Base-by-base conservation (phyloP, 306 rosid genomes). In the Cucurbita ficifolia region DNA sequence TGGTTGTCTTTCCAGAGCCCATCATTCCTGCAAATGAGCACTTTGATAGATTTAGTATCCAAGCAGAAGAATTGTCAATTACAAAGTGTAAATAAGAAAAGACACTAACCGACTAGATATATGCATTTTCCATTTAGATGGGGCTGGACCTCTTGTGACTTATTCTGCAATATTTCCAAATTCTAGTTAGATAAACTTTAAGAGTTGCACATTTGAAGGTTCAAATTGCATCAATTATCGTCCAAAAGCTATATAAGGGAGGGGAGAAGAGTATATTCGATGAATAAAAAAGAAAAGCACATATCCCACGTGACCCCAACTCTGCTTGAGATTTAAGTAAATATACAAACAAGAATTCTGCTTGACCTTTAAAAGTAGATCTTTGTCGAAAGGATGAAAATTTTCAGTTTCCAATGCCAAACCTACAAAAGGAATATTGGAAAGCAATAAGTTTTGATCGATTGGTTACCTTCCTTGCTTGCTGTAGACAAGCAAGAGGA, bases 1-100 rank as follows among this genome's bases (percentile, higher is more conserved):
- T 89, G 19, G 99, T 94, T 52, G 99, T 94, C 87, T 94, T 94
- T 78, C 99, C 99, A 79, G 97, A 91, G 48, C 99, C 99, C 99
- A 91, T 94, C 99, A 94, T 94, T 82, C 99, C 99, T 94, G 87
- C 82, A 81, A 75, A 65, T 75, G 77, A 81, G 73, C 74, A 79
- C 62, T 36, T 7, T 46, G 74, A 75, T 70, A 80, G 58, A 79
- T 76, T 38, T 72, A 82, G 69, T 6, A 59, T 16, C 70, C 54
- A 24, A 12, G 21, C 33, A 58, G 24, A 69, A 46, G 5, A 24
- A 14, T 12, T 49, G 7, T 16, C 58, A 49, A 46, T 69, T 75
- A 74, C 42, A 33, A 81, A 81, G 59, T 53, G 22, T 48, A 49
- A 75, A 77, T 2, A 42, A 73, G 63, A 73, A 75, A 79, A 80